Conservation (phyloP, 495 filamentous ascomycete species). For the Penicillium coprophilum region DNA sequence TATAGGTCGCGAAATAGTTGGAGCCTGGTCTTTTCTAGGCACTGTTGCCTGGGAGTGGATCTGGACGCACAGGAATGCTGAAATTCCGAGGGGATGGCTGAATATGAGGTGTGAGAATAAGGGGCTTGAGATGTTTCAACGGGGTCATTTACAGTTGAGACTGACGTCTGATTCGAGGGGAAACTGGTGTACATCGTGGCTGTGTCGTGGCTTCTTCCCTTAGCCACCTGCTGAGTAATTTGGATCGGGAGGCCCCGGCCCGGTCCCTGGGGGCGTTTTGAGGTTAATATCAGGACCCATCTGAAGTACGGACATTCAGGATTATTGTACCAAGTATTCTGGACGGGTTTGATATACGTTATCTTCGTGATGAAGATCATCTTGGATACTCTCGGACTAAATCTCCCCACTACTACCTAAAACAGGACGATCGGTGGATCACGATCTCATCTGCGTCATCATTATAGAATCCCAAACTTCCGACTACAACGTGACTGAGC, state of each 20-base stretch:
- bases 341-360: background rate
- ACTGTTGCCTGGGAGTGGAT: conserved; percentile 10
- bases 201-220: background rate
- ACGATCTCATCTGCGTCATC: conserved; percentile 27
- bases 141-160: background rate
- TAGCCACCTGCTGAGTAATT: conserved; percentile 5
- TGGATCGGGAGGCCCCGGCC: background rate
- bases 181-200: conserved; percentile 2
- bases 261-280: background rate
- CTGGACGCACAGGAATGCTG: background rate
- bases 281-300: background rate
- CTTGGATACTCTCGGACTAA: background rate
- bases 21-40: conserved; percentile 4
- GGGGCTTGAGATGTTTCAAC: background rate
- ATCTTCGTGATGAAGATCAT: background rate
- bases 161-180: conserved; percentile 10
- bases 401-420: background rate
- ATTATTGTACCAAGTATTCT: background rate
- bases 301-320: background rate
- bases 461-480: conserved; percentile 21
- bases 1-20: conserved; percentile 2
- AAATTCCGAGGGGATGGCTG: background rate
- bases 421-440: conserved; percentile 18
- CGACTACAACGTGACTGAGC: background rate
- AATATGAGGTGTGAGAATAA: conserved; percentile 1